A percentile compares a stretch with the other conserved stretches of the same genome.
phyloP scores from a whole-genome alignment of 331 rosid genomes.

The Stylosanthes scabra region DNA sequence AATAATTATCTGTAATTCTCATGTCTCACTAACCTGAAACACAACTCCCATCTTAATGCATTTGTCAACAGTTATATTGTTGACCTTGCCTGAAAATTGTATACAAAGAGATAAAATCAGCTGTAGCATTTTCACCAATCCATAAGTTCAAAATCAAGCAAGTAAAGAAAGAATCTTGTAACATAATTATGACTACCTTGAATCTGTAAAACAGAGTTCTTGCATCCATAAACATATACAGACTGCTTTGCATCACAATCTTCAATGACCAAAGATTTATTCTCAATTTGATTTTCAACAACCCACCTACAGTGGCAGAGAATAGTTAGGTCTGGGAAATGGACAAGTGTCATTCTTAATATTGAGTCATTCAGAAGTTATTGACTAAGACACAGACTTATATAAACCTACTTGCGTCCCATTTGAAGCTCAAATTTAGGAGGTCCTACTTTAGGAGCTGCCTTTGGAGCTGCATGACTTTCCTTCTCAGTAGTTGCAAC shows the following conservation, averaged over 20 bases:
- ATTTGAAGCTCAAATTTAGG: conserved; percentile 96
- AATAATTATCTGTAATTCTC: conserved; percentile 15
- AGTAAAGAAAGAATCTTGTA: conserved; percentile 24
- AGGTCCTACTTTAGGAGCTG: conserved; percentile 77
- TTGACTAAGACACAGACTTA: neutral
- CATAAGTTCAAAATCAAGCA: conserved; percentile 20
- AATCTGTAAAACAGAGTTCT: conserved; percentile 91
- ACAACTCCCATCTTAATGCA: conserved; percentile 92
- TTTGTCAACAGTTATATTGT: conserved; percentile 94
- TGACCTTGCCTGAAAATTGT: conserved; percentile 87
- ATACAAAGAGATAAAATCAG: conserved; percentile 28
- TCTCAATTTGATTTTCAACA: conserved; percentile 96
- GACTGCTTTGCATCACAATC: conserved; percentile 97
- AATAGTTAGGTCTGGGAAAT: conserved; percentile 27
- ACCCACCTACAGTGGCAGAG: conserved; percentile 70
- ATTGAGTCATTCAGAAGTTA: conserved; percentile 21
- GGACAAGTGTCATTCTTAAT: conserved; percentile 22
- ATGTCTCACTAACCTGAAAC: conserved; percentile 61
- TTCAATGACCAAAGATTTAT: conserved; percentile 76
- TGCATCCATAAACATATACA: conserved; percentile 93
- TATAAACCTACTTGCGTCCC: conserved; percentile 90
- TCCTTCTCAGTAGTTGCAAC: conserved; percentile 66
- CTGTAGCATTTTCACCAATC: conserved; percentile 31
- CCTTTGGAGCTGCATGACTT: conserved; percentile 53
- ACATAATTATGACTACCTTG: conserved; percentile 60